Percentiles rank a stretch among this genome's conserved stretches.
phyloP scores from a whole-genome alignment of 2,329 filamentous ascomycete species.

The Penicillium verrucosum region DNA sequence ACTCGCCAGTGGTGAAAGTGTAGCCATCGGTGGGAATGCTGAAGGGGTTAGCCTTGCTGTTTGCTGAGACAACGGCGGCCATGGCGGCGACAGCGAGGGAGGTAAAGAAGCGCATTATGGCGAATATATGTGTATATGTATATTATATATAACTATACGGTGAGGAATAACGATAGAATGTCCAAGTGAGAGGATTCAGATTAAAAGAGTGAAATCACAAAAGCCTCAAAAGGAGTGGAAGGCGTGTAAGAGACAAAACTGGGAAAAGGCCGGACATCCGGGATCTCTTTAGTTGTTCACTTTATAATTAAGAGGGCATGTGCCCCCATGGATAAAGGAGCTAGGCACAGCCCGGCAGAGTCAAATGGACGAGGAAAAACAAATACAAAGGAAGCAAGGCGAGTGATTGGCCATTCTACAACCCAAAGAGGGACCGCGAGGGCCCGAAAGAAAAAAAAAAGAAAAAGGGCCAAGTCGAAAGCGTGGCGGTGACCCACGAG shows the following conservation, averaged over 20 bases:
- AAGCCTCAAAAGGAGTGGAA: constrained; percentile 6
- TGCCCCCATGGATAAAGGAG: background rate
- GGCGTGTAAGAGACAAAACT: background rate
- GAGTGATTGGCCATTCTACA: background rate
- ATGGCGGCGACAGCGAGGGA: constrained; percentile 45
- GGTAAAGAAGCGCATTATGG: constrained; percentile 47
- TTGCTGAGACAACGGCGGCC: constrained; percentile 44
- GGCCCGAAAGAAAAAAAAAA: background rate
- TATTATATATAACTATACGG: background rate
- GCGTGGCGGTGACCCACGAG: constrained; percentile 21
- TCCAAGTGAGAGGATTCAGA: constrained; percentile 6
- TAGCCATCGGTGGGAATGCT: constrained; percentile 44
- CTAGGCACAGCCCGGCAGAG: constrained; percentile 6
- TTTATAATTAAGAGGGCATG: constrained; percentile 1
- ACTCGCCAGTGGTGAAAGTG: constrained; percentile 46
- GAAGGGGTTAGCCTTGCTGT: constrained; percentile 48
- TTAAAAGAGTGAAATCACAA: constrained; percentile 7
- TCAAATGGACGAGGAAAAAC: constrained; percentile 22
- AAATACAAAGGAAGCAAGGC: constrained; percentile 8
- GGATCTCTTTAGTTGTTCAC: background rate
- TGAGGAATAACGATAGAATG: background rate
- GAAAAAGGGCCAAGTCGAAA: background rate
- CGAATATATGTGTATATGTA: background rate
- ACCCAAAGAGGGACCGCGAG: background rate
- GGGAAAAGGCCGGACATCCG: background rate